Evolutionary conservation across 2,329 filamentous ascomycete genomes (phyloP).

Genomic region (Paramyrothecium roridum): DNA sequence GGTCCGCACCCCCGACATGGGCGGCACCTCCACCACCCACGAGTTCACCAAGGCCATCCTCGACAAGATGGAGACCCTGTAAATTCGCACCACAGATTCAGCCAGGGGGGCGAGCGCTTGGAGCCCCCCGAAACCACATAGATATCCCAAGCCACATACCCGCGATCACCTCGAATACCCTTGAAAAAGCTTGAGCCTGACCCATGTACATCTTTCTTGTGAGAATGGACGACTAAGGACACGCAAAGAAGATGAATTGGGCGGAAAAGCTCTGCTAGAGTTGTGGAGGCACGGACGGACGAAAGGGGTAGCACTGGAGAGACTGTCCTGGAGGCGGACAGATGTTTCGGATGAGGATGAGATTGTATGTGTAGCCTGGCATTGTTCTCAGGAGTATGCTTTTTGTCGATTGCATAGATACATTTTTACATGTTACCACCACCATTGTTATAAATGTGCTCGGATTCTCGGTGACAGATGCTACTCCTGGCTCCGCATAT

Average conservation of each 20-base stretch:
- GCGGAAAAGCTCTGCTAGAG: background rate
- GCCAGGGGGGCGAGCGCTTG: background rate
- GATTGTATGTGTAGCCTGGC: background rate
- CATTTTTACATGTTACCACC: background rate
- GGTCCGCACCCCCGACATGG: slow-evolving; percentile 92
- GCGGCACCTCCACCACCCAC: slow-evolving; percentile 82
- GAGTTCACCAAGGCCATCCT: slow-evolving; percentile 94
- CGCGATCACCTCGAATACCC: background rate
- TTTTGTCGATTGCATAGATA: background rate
- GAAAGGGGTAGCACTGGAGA: background rate
- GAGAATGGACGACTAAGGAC: background rate
- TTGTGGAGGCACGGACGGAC: background rate
- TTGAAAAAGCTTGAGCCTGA: background rate
- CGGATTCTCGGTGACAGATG: no score
- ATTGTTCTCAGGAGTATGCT: background rate
- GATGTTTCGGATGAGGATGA: background rate
- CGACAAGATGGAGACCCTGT: slow-evolving; percentile 86
- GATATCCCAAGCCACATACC: background rate
- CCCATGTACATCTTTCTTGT: background rate
- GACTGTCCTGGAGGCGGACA: background rate
- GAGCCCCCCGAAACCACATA: background rate
- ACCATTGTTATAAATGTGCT: background rate
- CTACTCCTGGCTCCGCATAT: no score
- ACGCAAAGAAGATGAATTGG: background rate
- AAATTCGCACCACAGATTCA: slow-evolving; percentile 26